Percentiles rank a stretch among this genome's conserved stretches.
Evolutionary conservation across 2,329 filamentous ascomycete species (phyloP).

Genomic region (Cladophialophora psammophila): DNA sequence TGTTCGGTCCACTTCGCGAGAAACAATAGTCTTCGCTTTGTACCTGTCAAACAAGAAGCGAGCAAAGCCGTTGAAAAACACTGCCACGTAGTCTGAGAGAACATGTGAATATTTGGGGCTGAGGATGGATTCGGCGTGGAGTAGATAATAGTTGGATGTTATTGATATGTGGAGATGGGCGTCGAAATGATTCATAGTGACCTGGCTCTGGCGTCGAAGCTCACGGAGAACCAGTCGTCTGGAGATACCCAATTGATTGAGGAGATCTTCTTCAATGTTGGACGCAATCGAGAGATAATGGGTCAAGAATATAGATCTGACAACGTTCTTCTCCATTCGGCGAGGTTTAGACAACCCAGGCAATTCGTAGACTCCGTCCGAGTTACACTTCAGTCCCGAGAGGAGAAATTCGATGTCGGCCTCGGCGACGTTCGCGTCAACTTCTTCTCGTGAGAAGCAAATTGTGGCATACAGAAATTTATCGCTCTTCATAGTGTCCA

Average conservation of each 20-base stretch:
- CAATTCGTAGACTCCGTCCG: neutral
- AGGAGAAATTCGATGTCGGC: neutral
- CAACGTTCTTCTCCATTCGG: neutral
- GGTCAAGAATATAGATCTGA: neutral
- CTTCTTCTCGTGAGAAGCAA: neutral
- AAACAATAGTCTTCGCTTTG: too few relatives aligned
- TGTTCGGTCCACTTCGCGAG: too few relatives aligned
- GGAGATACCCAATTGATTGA: neutral
- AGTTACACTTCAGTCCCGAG: neutral
- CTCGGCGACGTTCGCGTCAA: neutral
- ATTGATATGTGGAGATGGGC: neutral
- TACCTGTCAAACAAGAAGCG: neutral
- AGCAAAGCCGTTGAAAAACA: neutral
- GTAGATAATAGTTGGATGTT: neutral
- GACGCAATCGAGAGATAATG: neutral
- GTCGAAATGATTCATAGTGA: neutral
- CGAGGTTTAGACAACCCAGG: neutral
- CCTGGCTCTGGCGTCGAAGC: neutral
- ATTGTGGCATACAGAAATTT: neutral
- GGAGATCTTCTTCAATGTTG: neutral
- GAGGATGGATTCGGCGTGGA: neutral
- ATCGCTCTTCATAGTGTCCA: too few relatives aligned
- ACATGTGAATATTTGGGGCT: neutral
- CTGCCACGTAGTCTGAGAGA: neutral
- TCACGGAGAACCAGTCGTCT: neutral